Evolutionary conservation across 2,329 filamentous ascomycete species (phyloP).

Genomic region (Zasmidium cellare): DNA sequence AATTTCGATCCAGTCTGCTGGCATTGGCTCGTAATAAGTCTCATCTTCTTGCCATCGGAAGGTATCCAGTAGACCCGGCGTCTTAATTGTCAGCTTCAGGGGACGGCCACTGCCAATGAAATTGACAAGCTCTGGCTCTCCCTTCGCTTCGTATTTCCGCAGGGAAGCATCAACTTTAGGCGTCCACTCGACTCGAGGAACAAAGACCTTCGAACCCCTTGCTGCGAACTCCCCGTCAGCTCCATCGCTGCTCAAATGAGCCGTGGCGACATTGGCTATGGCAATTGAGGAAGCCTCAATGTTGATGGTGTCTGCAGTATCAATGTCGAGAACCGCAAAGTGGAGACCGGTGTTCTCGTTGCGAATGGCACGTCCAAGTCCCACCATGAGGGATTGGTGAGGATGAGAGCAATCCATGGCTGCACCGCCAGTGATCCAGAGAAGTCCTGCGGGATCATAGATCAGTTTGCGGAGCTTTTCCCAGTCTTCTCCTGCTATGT

Average conservation of each 20-base stretch:
- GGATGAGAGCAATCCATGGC: constrained; percentile 8
- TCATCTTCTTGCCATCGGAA: constrained; percentile 25
- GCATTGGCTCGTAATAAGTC: constrained; percentile 13
- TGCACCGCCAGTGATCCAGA: constrained; percentile 11
- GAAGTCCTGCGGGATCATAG: background rate
- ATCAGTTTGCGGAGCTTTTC: constrained; percentile 2
- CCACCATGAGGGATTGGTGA: constrained; percentile 7
- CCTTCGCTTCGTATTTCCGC: constrained; percentile 9
- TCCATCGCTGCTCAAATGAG: constrained; percentile 4
- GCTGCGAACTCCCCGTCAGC: constrained; percentile 15
- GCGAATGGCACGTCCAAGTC: constrained; percentile 18
- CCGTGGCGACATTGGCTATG: constrained; percentile 5
- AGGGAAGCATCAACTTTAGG: constrained; percentile 11
- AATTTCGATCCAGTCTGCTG: constrained; percentile 24
- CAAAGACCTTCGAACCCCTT: constrained; percentile 6
- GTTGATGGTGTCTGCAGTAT: constrained; percentile 2
- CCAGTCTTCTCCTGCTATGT: constrained; percentile 5
- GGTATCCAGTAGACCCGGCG: constrained; percentile 26
- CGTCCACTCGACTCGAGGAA: constrained; percentile 14
- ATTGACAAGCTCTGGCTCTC: constrained; percentile 8
- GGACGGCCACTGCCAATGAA: constrained; percentile 7
- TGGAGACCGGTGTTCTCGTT: constrained; percentile 14
- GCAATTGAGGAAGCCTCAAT: background rate
- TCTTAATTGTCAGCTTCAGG: constrained; percentile 12
- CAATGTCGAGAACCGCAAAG: constrained; percentile 14